phyloP scores from a whole-genome alignment of 306 rosid genomes.

The barrel medic (Medicago truncatula) region DNA sequence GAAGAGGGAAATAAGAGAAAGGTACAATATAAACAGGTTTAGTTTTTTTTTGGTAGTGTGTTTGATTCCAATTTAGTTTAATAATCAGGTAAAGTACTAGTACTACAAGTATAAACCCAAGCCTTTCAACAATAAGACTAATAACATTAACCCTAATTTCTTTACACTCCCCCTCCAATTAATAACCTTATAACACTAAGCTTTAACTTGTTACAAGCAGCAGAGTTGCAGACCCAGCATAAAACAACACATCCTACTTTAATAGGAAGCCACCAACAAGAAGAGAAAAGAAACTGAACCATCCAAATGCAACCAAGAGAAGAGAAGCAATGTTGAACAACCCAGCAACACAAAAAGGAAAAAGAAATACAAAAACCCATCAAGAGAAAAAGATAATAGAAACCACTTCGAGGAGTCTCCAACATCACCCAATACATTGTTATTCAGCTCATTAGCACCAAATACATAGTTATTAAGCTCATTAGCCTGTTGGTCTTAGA shows the following conservation, averaged over 20 bases:
- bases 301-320: not conserved
- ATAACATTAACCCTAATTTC: not conserved
- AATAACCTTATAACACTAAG: constrained; percentile 14
- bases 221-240: not conserved
- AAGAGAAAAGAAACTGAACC: constrained; percentile 30
- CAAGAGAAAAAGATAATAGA: constrained; percentile 20
- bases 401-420: constrained; percentile 10
- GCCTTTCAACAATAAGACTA: not conserved
- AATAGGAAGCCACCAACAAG: constrained; percentile 2
- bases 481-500: too few species aligned
- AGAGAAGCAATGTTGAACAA: constrained; percentile 11
- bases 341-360: not conserved
- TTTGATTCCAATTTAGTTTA: constrained; percentile 1
- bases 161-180: not conserved
- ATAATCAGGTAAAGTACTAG: constrained; percentile 14
- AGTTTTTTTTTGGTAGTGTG: too few species aligned
- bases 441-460: not conserved
- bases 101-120: constrained; percentile 10
- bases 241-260: constrained; percentile 5
- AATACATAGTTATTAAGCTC: too few species aligned
- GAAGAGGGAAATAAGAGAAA: constrained; percentile 14
- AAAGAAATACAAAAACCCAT: not conserved
- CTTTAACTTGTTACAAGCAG: constrained; percentile 24
- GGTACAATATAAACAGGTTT: not conserved
- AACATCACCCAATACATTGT: not conserved